A percentile compares a stretch with the other conserved stretches of the same genome.
Evolutionary conservation across 345 rosid genomes (phyloP).

Genomic region (Moricandia moricandioides): DNA sequence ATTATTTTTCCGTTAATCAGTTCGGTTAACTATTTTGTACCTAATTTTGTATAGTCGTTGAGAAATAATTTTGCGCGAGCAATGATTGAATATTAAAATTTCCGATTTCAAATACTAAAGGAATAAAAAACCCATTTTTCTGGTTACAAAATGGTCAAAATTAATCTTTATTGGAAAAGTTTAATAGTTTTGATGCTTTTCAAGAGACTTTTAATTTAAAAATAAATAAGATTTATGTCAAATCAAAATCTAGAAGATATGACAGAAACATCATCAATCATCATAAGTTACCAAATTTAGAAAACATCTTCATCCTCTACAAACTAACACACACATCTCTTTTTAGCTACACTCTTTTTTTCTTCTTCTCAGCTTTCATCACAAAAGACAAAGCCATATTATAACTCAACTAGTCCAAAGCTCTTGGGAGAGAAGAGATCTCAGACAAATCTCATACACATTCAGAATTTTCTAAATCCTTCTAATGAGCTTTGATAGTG

Average conservation of each 20-base stretch:
- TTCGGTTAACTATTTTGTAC: too few species aligned
- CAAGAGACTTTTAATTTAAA: neutral
- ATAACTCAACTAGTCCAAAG: slow-evolving; percentile 5
- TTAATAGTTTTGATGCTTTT: neutral
- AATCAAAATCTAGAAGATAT: slow-evolving; percentile 11
- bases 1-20: too few species aligned
- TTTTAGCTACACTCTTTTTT: slow-evolving; percentile 15
- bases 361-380: slow-evolving; percentile 30
- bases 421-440: slow-evolving; percentile 21
- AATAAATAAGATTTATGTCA: neutral
- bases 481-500: slow-evolving; percentile 51
- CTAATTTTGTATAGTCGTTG: too few species aligned
- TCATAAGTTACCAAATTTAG: slow-evolving; percentile 28
- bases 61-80: too few species aligned
- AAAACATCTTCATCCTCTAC: slow-evolving; percentile 13
- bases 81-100: too few species aligned
- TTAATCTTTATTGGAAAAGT: too few species aligned
- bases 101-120: too few species aligned
- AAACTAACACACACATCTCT: slow-evolving; percentile 9
- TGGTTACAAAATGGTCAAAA: too few species aligned
- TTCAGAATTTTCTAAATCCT: slow-evolving; percentile 16
- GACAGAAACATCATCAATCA: slow-evolving; percentile 30
- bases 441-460: slow-evolving; percentile 30
- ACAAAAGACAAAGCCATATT: slow-evolving; percentile 26
- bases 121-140: too few species aligned